phyloP scores from a whole-genome alignment of 2,329 filamentous ascomycete species.

The Lasiodiplodia sp. region DNA sequence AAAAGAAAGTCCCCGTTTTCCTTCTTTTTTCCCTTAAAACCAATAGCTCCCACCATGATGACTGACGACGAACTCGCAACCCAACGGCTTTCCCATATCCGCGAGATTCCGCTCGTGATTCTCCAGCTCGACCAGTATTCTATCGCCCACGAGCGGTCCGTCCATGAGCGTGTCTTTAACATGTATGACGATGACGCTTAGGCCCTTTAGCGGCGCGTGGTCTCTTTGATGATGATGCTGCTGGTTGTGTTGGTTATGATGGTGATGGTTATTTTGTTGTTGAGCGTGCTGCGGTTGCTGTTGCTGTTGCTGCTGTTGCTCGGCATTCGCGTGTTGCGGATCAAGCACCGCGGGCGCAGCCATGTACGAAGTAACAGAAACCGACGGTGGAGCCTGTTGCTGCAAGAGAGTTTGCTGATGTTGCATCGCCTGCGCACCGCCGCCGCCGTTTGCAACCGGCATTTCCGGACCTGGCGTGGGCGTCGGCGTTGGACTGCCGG shows the following conservation, averaged over 20 bases:
- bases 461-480: constrained; percentile 19
- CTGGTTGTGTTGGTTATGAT: neutral
- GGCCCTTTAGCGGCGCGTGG: constrained; percentile 66
- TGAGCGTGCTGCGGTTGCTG: neutral
- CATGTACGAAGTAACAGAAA: constrained; percentile 5
- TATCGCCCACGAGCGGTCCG: constrained; percentile 68
- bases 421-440: neutral
- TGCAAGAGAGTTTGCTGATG: constrained; percentile 3
- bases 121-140: constrained; percentile 73
- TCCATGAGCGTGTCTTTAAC: constrained; percentile 87
- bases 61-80: constrained; percentile 81
- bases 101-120: constrained; percentile 63
- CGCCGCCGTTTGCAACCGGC: constrained; percentile 3
- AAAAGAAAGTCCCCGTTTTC: neutral
- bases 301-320: neutral
- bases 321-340: neutral
- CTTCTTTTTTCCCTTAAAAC: constrained; percentile 44
- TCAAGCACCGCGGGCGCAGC: constrained; percentile 7
- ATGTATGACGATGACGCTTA: constrained; percentile 89
- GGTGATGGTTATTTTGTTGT: neutral
- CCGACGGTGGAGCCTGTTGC: neutral
- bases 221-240: neutral
- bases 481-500: constrained; percentile 11
- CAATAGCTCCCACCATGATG: constrained; percentile 66
- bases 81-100: constrained; percentile 65